Conservation (phyloP, 257 asterid genomes). For the Nicotiana obtusifolia region DNA sequence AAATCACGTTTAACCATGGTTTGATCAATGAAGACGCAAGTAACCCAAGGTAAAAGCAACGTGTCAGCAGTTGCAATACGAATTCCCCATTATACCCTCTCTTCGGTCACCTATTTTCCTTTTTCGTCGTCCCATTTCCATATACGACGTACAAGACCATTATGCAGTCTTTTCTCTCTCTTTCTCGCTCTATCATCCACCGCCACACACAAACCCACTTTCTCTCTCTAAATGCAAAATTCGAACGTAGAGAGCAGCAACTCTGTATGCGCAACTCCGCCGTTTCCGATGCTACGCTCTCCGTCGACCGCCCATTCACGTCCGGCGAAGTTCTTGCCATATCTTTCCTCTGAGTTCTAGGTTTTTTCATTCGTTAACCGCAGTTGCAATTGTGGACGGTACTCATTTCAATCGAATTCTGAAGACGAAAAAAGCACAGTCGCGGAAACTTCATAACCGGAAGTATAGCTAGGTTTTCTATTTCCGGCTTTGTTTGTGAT, state of each 20-base stretch:
- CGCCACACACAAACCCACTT: constrained; percentile 13
- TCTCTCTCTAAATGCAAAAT: constrained; percentile 10
- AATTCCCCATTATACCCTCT: neutral
- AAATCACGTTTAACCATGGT: neutral
- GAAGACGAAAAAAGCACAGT: neutral
- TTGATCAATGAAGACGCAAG: neutral
- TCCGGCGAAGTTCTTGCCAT: neutral
- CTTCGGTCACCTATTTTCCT: neutral
- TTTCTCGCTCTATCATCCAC: constrained; percentile 13
- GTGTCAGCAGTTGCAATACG: neutral
- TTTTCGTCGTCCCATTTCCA: neutral
- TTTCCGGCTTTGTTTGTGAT: neutral
- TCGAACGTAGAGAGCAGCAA: constrained; percentile 13
- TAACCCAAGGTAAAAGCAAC: neutral
- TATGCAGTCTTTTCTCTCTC: neutral
- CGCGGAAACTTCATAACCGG: neutral
- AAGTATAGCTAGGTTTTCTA: neutral
- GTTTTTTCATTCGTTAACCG: constrained; percentile 9
- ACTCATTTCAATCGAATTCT: constrained; percentile 3
- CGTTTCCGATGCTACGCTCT: constrained; percentile 5
- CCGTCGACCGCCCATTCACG: neutral
- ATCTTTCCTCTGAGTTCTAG: constrained; percentile 12
- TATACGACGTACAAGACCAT: neutral
- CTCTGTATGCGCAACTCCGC: neutral
- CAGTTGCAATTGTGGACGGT: neutral